Conservation (phyloP, 2,329 filamentous ascomycete genomes). For the Ophiostoma tasmaniense region DNA sequence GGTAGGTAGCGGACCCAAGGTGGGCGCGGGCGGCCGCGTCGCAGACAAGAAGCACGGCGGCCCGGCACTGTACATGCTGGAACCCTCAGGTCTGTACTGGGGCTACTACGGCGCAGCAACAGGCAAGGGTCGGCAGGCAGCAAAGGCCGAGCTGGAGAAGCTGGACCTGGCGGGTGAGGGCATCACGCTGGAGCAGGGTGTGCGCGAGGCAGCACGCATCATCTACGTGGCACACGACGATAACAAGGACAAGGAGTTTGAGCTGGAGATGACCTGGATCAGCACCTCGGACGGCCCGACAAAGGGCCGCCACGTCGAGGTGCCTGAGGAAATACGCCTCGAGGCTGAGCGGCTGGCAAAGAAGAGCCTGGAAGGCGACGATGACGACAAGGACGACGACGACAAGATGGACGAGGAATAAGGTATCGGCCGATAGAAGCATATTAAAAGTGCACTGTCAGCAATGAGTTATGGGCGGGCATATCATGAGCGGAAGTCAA, state of each 20-base stretch:
- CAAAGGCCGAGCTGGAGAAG: conserved; percentile 98
- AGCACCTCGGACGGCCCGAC: conserved; percentile 77
- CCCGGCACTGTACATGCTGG: conserved; percentile 96
- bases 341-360: conserved; percentile 91
- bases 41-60: conserved; percentile 70
- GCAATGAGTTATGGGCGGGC: background rate
- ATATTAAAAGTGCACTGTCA: background rate
- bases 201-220: conserved; percentile 94
- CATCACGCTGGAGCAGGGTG: conserved; percentile 73
- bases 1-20: conserved; percentile 70
- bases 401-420: conserved; percentile 76
- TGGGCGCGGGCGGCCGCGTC: conserved; percentile 77
- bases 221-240: conserved; percentile 98
- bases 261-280: conserved; percentile 99
- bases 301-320: conserved; percentile 85
- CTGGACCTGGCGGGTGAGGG: conserved; percentile 72
- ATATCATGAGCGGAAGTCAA: conserved; percentile 3
- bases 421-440: background rate
- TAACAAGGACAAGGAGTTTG: conserved; percentile 99
- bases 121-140: conserved; percentile 91
- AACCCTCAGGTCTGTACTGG: conserved; percentile 96
- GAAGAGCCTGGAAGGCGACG: conserved; percentile 78
- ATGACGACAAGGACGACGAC: conserved; percentile 60
- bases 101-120: conserved; percentile 97
- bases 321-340: conserved; percentile 80